Base-by-base conservation (phyloP, 768 basidiomycete genomes). In the Suillus alpinus region DNA sequence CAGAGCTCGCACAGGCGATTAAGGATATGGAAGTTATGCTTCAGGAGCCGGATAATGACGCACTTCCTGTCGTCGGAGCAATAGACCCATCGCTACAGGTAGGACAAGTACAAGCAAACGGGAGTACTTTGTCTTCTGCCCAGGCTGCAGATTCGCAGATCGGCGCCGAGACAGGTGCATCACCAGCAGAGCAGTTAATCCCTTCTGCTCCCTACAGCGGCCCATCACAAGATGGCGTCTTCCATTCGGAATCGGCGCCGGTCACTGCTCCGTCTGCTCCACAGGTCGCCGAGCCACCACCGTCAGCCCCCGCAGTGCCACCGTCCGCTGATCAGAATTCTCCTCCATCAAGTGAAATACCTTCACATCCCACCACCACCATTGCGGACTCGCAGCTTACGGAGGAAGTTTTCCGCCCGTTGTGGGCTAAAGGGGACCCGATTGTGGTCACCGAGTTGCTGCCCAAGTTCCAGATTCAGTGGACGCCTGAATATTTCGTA, bases 401-500 rank as follows among this genome's bases (percentile, higher is more conserved):
- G 5, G 83, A 86, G 26, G 77, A 80, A 6, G 68, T 80, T 16
- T 94, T 95, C 75, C 82, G 83, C 53, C 70, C 74, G 6, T 73
- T 92, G 8, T 98, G 95, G 95, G 70, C 72, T 9, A 74, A 74
- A 46, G 94, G 94, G 31, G 78, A 88, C 39, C 92, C 95, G 2
- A 69, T 98, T 9, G 83, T 96, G 34, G 89, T 97, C 51, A 88
- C 86, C 32, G 84, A 81, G 32, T 73, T 92, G 20, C 73, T 83
- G 52, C 67, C 78, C 14, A 83, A 86, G 64, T 88, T 94, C 73
- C 77, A 81, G 65, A 73, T 88, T 62, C 70, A 80, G 59, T 98
- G 95, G 95, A 86, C 83, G 5, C 95, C 95, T 0, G 83, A 88
- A 59, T 90, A 88, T 68, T 94, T 98, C 73, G 82, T 85, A 18